phyloP scores from a whole-genome alignment of 2,329 filamentous ascomycete genomes.

The Chaetomium olivaceum region DNA sequence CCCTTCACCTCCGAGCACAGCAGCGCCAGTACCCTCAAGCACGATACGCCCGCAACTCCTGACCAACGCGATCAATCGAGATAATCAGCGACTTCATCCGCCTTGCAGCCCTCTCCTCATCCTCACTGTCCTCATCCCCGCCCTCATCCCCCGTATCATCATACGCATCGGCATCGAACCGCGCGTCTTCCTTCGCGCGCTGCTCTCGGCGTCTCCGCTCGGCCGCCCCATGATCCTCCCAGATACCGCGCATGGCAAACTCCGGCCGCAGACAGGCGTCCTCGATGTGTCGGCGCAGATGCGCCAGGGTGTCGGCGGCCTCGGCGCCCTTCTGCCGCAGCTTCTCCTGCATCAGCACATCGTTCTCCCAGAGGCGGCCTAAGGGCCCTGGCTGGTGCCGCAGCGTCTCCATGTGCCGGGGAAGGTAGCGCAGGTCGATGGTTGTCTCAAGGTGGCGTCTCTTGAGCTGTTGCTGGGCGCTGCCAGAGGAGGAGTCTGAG shows the following conservation, averaged over 20 bases:
- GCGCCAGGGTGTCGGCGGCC: slow-evolving; percentile 14
- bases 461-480: neutral
- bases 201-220: slow-evolving; percentile 22
- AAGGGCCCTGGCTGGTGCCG: neutral
- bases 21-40: neutral
- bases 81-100: slow-evolving; percentile 22
- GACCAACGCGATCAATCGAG: slow-evolving; percentile 19
- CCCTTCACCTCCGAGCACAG: neutral
- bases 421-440: slow-evolving; percentile 30
- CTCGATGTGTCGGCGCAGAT: slow-evolving; percentile 32
- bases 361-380: slow-evolving; percentile 23
- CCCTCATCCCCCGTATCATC: slow-evolving; percentile 9
- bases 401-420: slow-evolving; percentile 12
- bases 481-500: neutral
- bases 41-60: slow-evolving; percentile 20
- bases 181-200: slow-evolving; percentile 16
- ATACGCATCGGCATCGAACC: slow-evolving; percentile 24
- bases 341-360: slow-evolving; percentile 26
- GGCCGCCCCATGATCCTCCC: slow-evolving; percentile 30
- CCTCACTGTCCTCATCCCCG: neutral
- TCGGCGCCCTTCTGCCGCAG: slow-evolving; percentile 21
- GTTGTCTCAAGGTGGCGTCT: slow-evolving; percentile 30
- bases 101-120: neutral
- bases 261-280: slow-evolving; percentile 29
- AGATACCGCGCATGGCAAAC: slow-evolving; percentile 28